phyloP scores from a whole-genome alignment of 352 stramenopile species.

The Elongisporangium prolatum region DNA sequence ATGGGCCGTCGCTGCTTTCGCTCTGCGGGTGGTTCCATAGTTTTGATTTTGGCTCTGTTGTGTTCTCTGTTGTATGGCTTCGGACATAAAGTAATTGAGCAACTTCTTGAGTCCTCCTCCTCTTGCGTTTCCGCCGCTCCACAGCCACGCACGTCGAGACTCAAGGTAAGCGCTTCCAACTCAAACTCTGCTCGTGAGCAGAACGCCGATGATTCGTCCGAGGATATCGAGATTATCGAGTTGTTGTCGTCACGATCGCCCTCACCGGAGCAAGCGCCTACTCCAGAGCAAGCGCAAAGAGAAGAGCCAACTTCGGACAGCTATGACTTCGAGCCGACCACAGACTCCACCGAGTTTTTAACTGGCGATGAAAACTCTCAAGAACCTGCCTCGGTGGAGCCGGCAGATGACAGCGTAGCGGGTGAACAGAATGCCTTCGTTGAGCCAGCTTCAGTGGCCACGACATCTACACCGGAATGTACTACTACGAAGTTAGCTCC shows the following conservation, averaged over 20 bases:
- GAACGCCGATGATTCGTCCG: not conserved
- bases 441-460: not conserved
- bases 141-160: not conserved
- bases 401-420: not conserved
- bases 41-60: conserved; percentile 36
- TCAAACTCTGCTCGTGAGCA: not conserved
- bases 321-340: not conserved
- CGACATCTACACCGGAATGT: not conserved
- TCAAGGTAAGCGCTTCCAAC: not conserved
- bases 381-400: not conserved
- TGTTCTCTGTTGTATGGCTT: conserved; percentile 26
- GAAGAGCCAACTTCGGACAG: not conserved
- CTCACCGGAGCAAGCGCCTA: not conserved
- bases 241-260: not conserved
- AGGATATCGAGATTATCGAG: not conserved
- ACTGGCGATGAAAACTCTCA: not conserved
- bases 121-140: conserved; percentile 12
- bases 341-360: not conserved
- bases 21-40: conserved; percentile 24
- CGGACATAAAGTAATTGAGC: conserved; percentile 46
- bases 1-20: not conserved
- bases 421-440: not conserved
- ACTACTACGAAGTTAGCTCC: too few relatives aligned
- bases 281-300: not conserved
- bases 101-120: conserved; percentile 43